A percentile compares a stretch with the other conserved stretches of the same genome.
Evolutionary conservation across 2,329 filamentous ascomycete species (phyloP).

Genomic region (Beauveria pseudobassiana): DNA sequence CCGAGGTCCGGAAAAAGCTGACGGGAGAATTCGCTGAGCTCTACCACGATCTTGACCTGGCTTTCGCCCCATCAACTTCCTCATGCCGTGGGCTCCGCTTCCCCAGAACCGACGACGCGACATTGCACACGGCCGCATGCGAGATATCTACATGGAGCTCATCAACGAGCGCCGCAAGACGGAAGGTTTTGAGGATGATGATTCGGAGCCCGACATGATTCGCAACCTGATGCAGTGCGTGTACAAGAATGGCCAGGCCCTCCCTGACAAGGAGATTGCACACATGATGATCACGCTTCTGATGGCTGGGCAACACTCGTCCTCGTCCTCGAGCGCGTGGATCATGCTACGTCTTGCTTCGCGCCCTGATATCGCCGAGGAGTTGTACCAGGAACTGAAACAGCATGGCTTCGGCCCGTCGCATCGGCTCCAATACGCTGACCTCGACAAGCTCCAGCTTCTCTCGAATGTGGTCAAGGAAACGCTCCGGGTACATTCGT

Average conservation of each 20-base stretch:
- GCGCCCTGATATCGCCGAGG: conserved; percentile 62
- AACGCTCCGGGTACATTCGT: conserved; percentile 62
- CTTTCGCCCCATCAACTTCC: conserved; percentile 74
- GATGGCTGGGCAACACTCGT: conserved; percentile 80
- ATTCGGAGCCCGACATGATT: conserved; percentile 62
- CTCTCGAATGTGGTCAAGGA: conserved; percentile 50
- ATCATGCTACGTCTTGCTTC: conserved; percentile 68
- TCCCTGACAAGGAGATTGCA: conserved; percentile 70
- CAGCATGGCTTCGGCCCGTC: conserved; percentile 22
- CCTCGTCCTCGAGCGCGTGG: conserved; percentile 70
- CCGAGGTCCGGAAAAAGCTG: conserved; percentile 65
- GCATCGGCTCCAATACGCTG: conserved; percentile 27
- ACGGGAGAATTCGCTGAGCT: conserved; percentile 65
- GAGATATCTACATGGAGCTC: conserved; percentile 62
- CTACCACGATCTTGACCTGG: conserved; percentile 72
- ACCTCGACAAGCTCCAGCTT: conserved; percentile 2
- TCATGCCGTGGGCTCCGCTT: conserved; percentile 70
- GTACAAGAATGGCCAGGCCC: conserved; percentile 63
- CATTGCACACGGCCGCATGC: conserved; percentile 62
- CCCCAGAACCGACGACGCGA: conserved; percentile 70
- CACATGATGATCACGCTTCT: conserved; percentile 86
- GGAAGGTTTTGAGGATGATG: conserved; percentile 32
- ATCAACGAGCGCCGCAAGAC: conserved; percentile 53
- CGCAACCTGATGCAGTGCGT: conserved; percentile 68
- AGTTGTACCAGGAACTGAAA: conserved; percentile 62